A percentile compares a stretch with the other conserved stretches of the same genome.
Conservation (phyloP, 2,329 filamentous ascomycete species). For the Colletotrichum somersetense region DNA sequence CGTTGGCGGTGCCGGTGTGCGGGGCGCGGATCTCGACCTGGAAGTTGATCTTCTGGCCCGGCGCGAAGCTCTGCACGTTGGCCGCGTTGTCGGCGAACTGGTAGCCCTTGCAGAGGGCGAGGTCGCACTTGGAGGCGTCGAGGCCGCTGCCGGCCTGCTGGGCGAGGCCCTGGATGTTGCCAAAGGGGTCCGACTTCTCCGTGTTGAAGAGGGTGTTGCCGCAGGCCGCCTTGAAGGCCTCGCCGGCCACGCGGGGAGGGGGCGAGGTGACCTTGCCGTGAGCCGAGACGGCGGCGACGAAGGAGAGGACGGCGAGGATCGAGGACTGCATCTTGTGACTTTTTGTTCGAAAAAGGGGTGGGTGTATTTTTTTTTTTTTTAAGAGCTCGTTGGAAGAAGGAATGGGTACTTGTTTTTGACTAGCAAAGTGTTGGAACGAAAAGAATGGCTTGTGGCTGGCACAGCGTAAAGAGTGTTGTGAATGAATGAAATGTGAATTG, state of each 20-base stretch:
- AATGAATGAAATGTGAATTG: conserved; percentile 40
- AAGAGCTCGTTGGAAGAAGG: background rate
- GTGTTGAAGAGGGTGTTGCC: conserved; percentile 44
- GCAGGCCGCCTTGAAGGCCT: conserved; percentile 45
- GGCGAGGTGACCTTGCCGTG: conserved; percentile 44
- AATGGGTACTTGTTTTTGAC: conserved; percentile 3
- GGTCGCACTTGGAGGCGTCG: conserved; percentile 48
- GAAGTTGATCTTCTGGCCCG: conserved; percentile 54
- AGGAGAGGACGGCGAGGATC: conserved; percentile 41
- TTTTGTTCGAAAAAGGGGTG: conserved; percentile 3
- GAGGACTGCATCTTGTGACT: conserved; percentile 40
- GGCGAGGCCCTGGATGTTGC: conserved; percentile 54
- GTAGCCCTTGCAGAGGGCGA: conserved; percentile 53
- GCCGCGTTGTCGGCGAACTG: conserved; percentile 49
- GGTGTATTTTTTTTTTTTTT: too few relatives aligned
- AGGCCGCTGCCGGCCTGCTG: conserved; percentile 48
- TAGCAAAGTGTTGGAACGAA: conserved; percentile 33
- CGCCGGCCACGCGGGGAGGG: conserved; percentile 41
- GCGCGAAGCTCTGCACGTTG: conserved; percentile 45
- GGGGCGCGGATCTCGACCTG: conserved; percentile 56
- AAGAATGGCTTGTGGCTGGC: conserved; percentile 43
- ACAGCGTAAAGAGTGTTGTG: conserved; percentile 39
- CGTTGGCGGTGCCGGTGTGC: conserved; percentile 55
- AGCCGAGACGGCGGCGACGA: conserved; percentile 42
- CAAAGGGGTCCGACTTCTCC: conserved; percentile 47